Percentiles rank a stretch among this genome's conserved stretches.
These are phyloP conservation scores for Vigna unguiculata DNA, from an alignment of 306 rosid species.

Conservation along the genomic window DNA sequence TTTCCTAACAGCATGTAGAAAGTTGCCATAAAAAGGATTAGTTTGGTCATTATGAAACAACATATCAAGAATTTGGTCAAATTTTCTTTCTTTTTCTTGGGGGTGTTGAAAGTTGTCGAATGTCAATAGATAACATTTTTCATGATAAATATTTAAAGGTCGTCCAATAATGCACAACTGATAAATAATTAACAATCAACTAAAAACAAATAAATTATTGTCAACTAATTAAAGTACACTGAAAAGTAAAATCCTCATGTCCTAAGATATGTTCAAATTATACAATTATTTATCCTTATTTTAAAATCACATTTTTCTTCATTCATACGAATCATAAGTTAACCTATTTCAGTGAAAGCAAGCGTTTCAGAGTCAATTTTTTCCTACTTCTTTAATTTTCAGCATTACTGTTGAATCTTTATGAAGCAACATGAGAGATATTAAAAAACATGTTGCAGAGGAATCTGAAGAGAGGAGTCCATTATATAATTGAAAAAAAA, in stretches of 20 bases:
- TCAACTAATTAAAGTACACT: neutral
- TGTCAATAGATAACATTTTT: neutral
- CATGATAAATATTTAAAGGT: neutral
- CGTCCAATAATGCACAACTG: neutral
- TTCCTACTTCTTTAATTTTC: neutral
- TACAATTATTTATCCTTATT: neutral
- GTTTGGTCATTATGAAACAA: slow-evolving; percentile 21
- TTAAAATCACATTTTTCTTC: neutral
- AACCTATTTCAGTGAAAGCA: neutral
- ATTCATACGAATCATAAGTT: neutral
- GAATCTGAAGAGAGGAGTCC: neutral
- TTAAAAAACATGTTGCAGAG: no score
- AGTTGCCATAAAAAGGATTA: neutral
- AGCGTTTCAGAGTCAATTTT: neutral
- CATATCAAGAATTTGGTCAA: slow-evolving; percentile 42
- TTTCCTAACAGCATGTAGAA: neutral
- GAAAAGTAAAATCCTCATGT: neutral
- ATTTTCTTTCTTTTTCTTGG: neutral
- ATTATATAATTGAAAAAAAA: neutral
- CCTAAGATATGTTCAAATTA: neutral
- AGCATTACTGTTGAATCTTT: no score
- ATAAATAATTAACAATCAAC: neutral
- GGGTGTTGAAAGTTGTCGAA: slow-evolving; percentile 7
- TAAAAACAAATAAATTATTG: neutral
- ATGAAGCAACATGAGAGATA: no score